Base-by-base conservation (phyloP, 2,329 filamentous ascomycete species). In the Epichloe sylvatica region DNA sequence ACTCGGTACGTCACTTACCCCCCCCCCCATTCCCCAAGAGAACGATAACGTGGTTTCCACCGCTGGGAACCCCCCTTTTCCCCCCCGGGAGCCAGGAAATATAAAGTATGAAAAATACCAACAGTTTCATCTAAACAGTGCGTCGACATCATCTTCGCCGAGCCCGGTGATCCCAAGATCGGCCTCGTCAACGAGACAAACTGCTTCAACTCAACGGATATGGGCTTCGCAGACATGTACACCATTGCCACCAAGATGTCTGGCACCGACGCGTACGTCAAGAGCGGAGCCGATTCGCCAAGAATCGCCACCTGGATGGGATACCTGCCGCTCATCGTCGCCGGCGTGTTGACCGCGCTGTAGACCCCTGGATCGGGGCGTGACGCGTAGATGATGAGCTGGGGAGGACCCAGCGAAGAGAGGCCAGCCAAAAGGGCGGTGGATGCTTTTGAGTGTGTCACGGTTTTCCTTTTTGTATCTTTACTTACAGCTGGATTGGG, bases 91-190 rank as follows among this genome's bases (percentile, higher is more conserved):
- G 25, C 25, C 39, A 8, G 21, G 25, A 3, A 42, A 30, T 4
- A 17, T 12, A 15, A 25, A 25, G 1, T 21, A 21, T 4, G 33
- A 1, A 19, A 4, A n/a, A 36, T 33, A 23, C 36, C 34, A 25
- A 41, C 38, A 17, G 35, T 19, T 40, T 40, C 9, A 23, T 34
- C 39, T 36, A 6, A 13, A 5, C 33, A 95, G 88, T 97, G 92
- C 63, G 90, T 94, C 57, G 91, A 97, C 62, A 94, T 97, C 60
- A 91, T 84, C 44, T 94, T 97, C 59, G 86, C 83, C 45, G 85
- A 89, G 1, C 85, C 86, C 23, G 70, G 80, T 59, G 84, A 94
- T 62, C 54, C 67, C 38, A 70, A 68, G 43, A 80, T 94, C 46
- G 72, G 71, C 50, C 72, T 83, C 56, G 86, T 96, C 56, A 94